Conservation (phyloP, 1,139 yeast genomes). For the Yamadazyma spencermartinsiae region DNA sequence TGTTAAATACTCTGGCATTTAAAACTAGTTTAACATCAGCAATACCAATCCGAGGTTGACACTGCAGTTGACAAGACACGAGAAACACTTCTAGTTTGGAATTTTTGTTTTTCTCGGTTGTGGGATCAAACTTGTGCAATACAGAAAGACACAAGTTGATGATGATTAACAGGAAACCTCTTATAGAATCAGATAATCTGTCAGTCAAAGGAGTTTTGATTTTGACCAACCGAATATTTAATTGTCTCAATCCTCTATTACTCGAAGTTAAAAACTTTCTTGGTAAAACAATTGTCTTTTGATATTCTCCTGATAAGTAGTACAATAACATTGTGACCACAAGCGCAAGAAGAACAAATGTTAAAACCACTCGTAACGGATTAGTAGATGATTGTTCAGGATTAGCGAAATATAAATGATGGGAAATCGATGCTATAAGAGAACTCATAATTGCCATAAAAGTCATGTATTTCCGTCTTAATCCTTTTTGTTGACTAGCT, state of each 20-base stretch:
- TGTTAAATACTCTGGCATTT: slow-evolving; percentile 76
- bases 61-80: slow-evolving; percentile 45
- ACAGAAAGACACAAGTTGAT: slow-evolving; percentile 27
- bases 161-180: slow-evolving; percentile 38
- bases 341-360: slow-evolving; percentile 66
- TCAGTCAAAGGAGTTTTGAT: slow-evolving; percentile 62
- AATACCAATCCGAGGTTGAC: slow-evolving; percentile 48
- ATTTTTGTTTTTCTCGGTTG: slow-evolving; percentile 29
- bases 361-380: slow-evolving; percentile 45
- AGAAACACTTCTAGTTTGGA: slow-evolving; percentile 45
- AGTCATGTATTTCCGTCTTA: slow-evolving; percentile 71
- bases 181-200: slow-evolving; percentile 44
- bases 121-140: slow-evolving; percentile 39
- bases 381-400: slow-evolving; percentile 24
- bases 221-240: slow-evolving; percentile 76
- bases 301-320: slow-evolving; percentile 87
- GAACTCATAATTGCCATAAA: slow-evolving; percentile 60
- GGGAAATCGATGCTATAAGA: slow-evolving; percentile 41
- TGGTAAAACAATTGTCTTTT: slow-evolving; percentile 79
- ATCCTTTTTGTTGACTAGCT: slow-evolving; percentile 65
- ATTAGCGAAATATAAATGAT: slow-evolving; percentile 38
- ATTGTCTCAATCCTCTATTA: slow-evolving; percentile 82
- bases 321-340: slow-evolving; percentile 72
- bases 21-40: slow-evolving; percentile 69
- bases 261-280: slow-evolving; percentile 75